Evolutionary conservation across 345 rosid species (phyloP).

Genomic region (Linum usitatissimum): DNA sequence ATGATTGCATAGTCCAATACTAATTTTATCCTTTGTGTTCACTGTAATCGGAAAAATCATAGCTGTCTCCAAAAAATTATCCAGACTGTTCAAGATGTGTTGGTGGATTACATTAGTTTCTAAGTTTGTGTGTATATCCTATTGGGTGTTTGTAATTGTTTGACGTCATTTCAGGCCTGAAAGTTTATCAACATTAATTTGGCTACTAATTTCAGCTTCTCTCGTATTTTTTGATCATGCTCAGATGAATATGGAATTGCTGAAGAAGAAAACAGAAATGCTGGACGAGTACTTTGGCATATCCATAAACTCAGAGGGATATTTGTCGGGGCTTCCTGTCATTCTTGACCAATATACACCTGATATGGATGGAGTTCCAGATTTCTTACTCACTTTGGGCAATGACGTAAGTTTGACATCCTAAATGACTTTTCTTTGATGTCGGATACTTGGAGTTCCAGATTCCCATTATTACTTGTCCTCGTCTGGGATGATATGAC

Average conservation of each 20-base stretch:
- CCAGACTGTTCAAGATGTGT: too few species aligned
- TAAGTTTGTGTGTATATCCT: neutral
- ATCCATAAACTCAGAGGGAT: slow-evolving; percentile 50
- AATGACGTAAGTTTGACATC: slow-evolving; percentile 63
- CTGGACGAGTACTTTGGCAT: slow-evolving; percentile 78
- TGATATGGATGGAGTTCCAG: slow-evolving; percentile 95
- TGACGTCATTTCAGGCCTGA: neutral
- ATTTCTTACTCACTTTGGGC: slow-evolving; percentile 76
- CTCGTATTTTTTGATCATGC: slow-evolving; percentile 9
- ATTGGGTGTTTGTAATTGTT: neutral
- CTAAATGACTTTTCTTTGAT: slow-evolving; percentile 7
- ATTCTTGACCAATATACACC: slow-evolving; percentile 89
- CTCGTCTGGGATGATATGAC: too few species aligned
- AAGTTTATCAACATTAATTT: neutral
- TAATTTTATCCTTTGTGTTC: neutral
- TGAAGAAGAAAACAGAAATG: slow-evolving; percentile 65
- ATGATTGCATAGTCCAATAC: neutral
- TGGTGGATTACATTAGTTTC: neutral
- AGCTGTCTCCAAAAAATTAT: too few species aligned
- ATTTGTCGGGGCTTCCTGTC: slow-evolving; percentile 77
- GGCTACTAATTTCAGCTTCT: neutral
- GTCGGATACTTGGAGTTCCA: neutral
- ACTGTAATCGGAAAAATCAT: too few species aligned
- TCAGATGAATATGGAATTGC: slow-evolving; percentile 78
- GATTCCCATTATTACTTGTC: too few species aligned